Base-by-base conservation (phyloP, 2,329 filamentous ascomycete genomes). In the Raffaelea deltoideospora region DNA sequence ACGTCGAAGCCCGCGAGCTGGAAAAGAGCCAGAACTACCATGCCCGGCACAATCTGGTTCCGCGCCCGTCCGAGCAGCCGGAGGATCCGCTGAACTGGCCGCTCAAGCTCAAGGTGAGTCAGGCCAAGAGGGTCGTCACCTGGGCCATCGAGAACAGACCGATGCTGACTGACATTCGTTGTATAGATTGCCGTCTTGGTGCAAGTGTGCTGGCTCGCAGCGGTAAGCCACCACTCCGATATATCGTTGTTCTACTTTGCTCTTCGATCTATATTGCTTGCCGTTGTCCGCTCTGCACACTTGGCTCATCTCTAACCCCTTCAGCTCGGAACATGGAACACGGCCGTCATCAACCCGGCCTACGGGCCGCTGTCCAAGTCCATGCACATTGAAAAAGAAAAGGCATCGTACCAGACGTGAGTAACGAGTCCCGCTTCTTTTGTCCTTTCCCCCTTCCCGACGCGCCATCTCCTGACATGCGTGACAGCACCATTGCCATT, bases 101-200 rank as follows among this genome's bases (percentile, higher is more conserved):
- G 5, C 14, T 23, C 17, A 24, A 23, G 10, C 33, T 37, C 15
- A 41, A 41, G 33, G 34, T 51, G 34, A 20, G 18, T 14, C 5
- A 15, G 14, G n/a, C 10, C 10, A 8, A n/a, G 9, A 17, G 8
- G 11, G 17, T 18, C 10, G 9, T 8, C 20, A 9, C 19, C 6
- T 10, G 15, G 30, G 8, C 17, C 6, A 17, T 17, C 5, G 5
- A 10, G 7, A 18, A n/a, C 14, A 8, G 19, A 5, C 17, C 11
- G 18, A 10, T 20, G 26, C n/a, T n/a, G n/a, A n/a, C n/a, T 37
- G 11, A 32, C 30, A 4, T 29, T n/a, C n/a, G 13, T 47, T 37
- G 47, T 47, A 34, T 48, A 51, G 50, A 42, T 49, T 30, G 34
- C 30, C 15, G 43, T 51, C 10, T 50, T 47, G 3, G 47, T 54